A percentile compares a stretch with the other conserved stretches of the same genome.
Evolutionary conservation across 2,329 filamentous ascomycete species (phyloP).

Genomic region (Fusarium nanum): DNA sequence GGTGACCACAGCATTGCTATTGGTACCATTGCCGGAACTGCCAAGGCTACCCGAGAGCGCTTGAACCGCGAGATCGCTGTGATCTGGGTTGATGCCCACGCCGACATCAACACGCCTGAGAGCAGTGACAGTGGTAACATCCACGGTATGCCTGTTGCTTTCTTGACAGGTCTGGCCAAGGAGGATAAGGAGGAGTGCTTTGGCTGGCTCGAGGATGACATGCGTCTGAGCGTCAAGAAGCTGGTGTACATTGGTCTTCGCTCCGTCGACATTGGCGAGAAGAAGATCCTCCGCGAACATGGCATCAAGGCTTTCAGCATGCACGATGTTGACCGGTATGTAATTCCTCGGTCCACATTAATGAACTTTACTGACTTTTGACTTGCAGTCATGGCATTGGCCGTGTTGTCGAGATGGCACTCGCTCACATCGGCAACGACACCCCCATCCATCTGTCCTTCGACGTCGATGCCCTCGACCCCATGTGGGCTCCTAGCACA

Average conservation of each 20-base stretch:
- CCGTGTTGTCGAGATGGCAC: conserved; percentile 96
- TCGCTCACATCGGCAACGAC: conserved; percentile 92
- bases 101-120: conserved; percentile 98
- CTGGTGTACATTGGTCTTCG: conserved; percentile 96
- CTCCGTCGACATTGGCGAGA: conserved; percentile 94
- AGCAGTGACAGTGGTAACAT: conserved; percentile 90
- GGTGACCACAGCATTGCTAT: conserved; percentile 98
- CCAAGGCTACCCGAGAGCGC: conserved; percentile 86
- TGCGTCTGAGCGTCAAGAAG: conserved; percentile 78
- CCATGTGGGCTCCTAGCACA: conserved; percentile 95
- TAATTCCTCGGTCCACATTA: conserved; percentile 11
- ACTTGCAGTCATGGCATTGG: conserved; percentile 84
- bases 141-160: conserved; percentile 97
- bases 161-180: conserved; percentile 85
- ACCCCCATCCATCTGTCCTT: conserved; percentile 98
- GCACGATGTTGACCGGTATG: conserved; percentile 93
- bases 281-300: conserved; percentile 87
- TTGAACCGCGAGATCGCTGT: conserved; percentile 87
- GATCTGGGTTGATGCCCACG: conserved; percentile 98
- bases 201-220: conserved; percentile 85
- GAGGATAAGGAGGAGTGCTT: conserved; percentile 84
- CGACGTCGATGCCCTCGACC: conserved; percentile 95
- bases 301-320: conserved; percentile 97
- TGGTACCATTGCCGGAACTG: conserved; percentile 88
- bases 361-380: conserved; percentile 11